Evolutionary conservation across 495 filamentous ascomycete genomes (phyloP), one percentile per base, ranked within the genome.

Genomic region (Penicillium cosmopolitanum): DNA sequence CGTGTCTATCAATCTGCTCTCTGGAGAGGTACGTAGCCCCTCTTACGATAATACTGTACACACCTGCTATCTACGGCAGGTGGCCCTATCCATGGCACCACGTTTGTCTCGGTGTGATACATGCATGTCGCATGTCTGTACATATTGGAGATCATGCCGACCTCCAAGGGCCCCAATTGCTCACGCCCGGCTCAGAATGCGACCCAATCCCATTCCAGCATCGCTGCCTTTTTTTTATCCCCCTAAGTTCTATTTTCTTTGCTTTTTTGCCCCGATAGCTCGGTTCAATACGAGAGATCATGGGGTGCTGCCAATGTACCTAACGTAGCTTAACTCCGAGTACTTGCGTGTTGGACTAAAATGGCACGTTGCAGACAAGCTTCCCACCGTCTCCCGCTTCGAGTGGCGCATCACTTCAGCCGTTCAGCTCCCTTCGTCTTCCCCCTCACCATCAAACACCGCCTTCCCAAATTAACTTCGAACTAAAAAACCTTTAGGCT

Each of bases 231-330:
- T 31, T 4, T 31, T 31, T 4, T 21, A 21, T 21, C 8, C 4
- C 28, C 28, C 28, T 31, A 31, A 0, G 31, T 4, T 48, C n/a
- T 11, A 18, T 19, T 44, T 44, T 19, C 4, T n/a, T 44, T 44
- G 16, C 7, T 44, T 44, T 44, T n/a, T n/a, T 38, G 12, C 36
- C 42, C 42, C 42, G n/a, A 16, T 16, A 2, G 42, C 15, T 44
- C n/a, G 16, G 42, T 44, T 44, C 16, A 19, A 44, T 44, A 44
- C 42, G 42, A 44, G 42, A 44, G 12, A 44, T 44, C 42, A 44
- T 19, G 42, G 5, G 42, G 16, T 7, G 16, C 4, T 44, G 42
- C 42, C 42, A 44, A 13, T 44, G 42, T 16, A 19, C 42, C 36
- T 38, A 38, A 13, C 2, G 36, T 5, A 38, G 11, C 12, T n/a